A percentile compares a stretch with the other conserved stretches of the same genome.
Conservation (phyloP, 2,329 filamentous ascomycete genomes). For the Xylariaceae sp. region DNA sequence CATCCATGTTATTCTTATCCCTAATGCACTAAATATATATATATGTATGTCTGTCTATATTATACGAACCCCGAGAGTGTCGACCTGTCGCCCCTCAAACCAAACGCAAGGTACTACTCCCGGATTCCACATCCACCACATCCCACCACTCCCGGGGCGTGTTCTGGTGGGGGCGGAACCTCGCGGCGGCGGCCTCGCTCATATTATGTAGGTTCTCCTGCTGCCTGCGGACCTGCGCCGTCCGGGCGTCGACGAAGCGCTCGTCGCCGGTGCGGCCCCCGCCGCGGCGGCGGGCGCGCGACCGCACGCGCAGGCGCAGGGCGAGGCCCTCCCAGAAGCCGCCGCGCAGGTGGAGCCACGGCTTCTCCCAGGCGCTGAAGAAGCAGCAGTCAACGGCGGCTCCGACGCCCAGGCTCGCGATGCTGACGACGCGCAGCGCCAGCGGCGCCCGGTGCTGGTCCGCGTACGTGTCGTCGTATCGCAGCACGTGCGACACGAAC, state of each 20-base stretch:
- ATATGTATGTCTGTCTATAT: too few species aligned
- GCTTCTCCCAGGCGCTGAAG: conserved; percentile 71
- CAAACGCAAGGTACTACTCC: conserved; percentile 4
- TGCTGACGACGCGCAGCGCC: conserved; percentile 55
- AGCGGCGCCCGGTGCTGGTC: conserved; percentile 49
- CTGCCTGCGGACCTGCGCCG: conserved; percentile 52
- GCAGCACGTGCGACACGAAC: conserved; percentile 65
- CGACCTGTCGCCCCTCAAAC: neutral
- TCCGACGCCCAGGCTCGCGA: conserved; percentile 64
- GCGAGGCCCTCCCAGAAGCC: conserved; percentile 38
- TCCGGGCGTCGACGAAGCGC: conserved; percentile 52
- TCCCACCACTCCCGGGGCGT: conserved; percentile 46
- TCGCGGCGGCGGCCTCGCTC: conserved; percentile 17
- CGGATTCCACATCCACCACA: conserved; percentile 29
- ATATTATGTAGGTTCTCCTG: conserved; percentile 44
- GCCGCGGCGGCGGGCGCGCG: conserved; percentile 11
- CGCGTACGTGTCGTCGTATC: conserved; percentile 47
- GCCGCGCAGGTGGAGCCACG: conserved; percentile 61
- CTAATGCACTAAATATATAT: too few species aligned
- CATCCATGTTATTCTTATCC: too few species aligned
- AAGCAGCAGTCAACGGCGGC: conserved; percentile 69
- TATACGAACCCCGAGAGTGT: neutral
- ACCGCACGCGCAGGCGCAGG: conserved; percentile 24
- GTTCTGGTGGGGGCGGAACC: conserved; percentile 7
- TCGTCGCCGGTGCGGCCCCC: conserved; percentile 55